Base-by-base conservation (phyloP, 2,329 filamentous ascomycete species). In the Sporothrix brunneoviolacea region DNA sequence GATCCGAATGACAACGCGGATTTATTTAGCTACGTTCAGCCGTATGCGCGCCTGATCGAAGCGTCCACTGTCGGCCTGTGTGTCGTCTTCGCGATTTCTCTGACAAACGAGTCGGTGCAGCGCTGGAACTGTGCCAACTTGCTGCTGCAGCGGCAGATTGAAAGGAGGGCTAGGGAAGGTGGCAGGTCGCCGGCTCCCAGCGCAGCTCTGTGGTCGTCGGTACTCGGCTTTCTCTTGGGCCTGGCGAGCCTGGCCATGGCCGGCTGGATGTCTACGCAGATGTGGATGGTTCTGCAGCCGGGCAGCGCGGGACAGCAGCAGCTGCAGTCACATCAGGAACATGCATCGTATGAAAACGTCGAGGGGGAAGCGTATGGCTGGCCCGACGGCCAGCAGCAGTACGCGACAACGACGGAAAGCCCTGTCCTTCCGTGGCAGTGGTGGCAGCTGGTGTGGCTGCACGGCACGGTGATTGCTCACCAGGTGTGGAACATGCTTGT, bases 391-490 rank as follows among this genome's bases (percentile, higher is more conserved):
- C 16, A 22, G 37, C 37, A 40, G 28, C 28, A 24, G 19, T 21
- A 32, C 3, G 13, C 8, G 9, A 9, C 8, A 18, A 13, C 9
- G 1, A 16, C 21, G 2, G 30, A 8, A 5, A 12, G 38, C 13
- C 30, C 46, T 6, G 37, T n/a, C 10, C 16, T 36, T 15, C 43
- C 47, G n/a, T 56, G 55, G 52, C 36, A 27, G 22, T 54, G 48
- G 52, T 54, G 52, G 54, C 54, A 56, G 51, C 19, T 56, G 39
- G 56, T 38, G 9, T 22, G 32, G 52, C 51, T 58, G 43, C 56
- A 58, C 37, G 38, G 50, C 3, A 24, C 37, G 1, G 51, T 51
- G 16, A 21, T 54, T 13, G 51, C 19, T 2, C 56, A 58, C 49
- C 48, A 54, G 28, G 33, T 38, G 36, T 56, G 54, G 54, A 52